These are phyloP conservation scores for Metschnikowia koreensis DNA, from an alignment of 805 yeast species.

Conservation along the genomic window DNA sequence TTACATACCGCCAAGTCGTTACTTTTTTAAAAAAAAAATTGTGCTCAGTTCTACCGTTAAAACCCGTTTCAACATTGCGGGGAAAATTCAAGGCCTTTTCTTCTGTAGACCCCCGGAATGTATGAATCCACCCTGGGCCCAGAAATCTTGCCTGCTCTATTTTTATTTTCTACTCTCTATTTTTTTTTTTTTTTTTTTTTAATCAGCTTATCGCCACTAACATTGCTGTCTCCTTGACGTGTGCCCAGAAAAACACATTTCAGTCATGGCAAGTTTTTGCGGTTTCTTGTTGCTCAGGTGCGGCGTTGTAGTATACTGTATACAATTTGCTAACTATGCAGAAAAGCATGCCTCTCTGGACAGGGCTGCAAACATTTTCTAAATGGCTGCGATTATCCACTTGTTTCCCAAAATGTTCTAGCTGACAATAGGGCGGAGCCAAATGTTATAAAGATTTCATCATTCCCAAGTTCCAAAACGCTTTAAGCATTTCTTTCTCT, in stretches of 20 bases:
- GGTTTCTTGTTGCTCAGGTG: not conserved
- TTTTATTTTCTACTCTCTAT: not conserved
- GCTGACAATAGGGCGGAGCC: conserved; percentile 3
- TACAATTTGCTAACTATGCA: not conserved
- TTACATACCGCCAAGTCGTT: not conserved
- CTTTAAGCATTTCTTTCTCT: not conserved
- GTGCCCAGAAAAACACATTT: conserved; percentile 6
- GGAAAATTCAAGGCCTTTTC: not conserved
- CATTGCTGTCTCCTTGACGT: conserved; percentile 6
- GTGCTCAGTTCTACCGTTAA: not conserved
- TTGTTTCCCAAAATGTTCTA: not conserved
- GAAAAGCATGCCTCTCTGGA: not conserved
- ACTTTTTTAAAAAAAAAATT: too few relatives aligned
- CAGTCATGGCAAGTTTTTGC: conserved; percentile 2
- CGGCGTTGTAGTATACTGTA: not conserved
- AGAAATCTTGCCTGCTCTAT: not conserved
- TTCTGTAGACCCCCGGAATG: not conserved
- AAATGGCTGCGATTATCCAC: conserved; percentile 8
- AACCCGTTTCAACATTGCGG: not conserved
- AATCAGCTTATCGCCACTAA: not conserved
- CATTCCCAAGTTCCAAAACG: not conserved
- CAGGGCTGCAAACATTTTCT: conserved; percentile 8
- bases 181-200: not conserved
- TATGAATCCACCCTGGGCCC: not conserved
- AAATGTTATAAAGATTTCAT: conserved; percentile 5